Evolutionary conservation across 192 early-diverging fungal genomes (phyloP), one percentile per base, ranked within the genome.

Genomic region (Backusella sp.): DNA sequence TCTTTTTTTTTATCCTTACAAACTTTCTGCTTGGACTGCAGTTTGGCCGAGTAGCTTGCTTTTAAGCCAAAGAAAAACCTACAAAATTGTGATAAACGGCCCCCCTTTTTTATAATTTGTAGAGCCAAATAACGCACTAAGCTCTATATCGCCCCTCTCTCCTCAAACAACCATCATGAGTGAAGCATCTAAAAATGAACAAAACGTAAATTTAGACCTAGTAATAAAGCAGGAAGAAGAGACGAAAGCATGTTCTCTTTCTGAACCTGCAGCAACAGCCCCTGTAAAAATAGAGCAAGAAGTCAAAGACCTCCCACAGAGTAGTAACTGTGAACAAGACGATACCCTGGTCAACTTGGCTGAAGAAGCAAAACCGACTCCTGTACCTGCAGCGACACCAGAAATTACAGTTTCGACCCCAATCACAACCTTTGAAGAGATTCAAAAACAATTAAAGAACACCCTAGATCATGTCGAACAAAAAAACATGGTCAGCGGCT

Each of bases 371-470:
- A 62, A 62, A 62, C 56, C 56, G 23, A 62, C 56, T 28, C 53
- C 53, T n/a, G n/a, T 56, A n/a, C n/a, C 53, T 56, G 53, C 53
- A 56, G 21, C 53, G 21, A 56, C 53, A 23, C 56, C 56, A 28
- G 56, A 62, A 62, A 62, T 62, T 28, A 28, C 56, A 28, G 56
- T 62, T 62, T 62, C 56, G 11, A 74, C 75, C 3, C 44, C 67
- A 23, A 76, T 70, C 6, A 78, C 77, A n/a, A 83, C 44, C 17
- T 83, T 83, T 74, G 82, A 77, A 77, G 78, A 83, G 49, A 90
- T 92, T 44, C 91, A 91, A 56, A 83, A 82, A 73, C 86, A 91
- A 73, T 83, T 93, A 23, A 91, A 91, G 68, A 87, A 86, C 1
- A 88, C 88, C 7, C 78, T 93, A 14, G 90, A 91, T 30, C 87